A percentile compares a stretch with the other conserved stretches of the same genome.
Conservation (phyloP, 2,329 filamentous ascomycete genomes). For the Fusarium anthophilum region DNA sequence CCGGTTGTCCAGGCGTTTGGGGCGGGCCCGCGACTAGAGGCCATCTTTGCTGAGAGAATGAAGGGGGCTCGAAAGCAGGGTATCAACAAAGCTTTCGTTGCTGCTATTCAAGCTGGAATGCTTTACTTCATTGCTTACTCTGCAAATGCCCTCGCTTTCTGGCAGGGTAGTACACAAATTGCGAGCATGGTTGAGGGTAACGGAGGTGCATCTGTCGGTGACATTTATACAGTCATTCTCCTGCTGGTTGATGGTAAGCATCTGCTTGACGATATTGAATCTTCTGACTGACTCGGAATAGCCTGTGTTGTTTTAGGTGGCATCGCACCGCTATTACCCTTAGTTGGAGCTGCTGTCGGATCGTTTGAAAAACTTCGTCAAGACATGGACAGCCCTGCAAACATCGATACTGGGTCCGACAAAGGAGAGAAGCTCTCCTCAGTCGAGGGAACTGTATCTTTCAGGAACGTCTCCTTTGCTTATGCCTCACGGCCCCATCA, state of each 20-base stretch:
- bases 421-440: constrained; percentile 54
- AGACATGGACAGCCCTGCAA: constrained; percentile 63
- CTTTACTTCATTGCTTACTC: constrained; percentile 75
- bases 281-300: constrained; percentile 36
- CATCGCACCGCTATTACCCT: constrained; percentile 70
- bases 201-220: constrained; percentile 51
- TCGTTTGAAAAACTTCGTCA: constrained; percentile 66
- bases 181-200: constrained; percentile 50
- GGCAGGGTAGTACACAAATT: constrained; percentile 69
- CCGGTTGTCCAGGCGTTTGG: constrained; percentile 71
- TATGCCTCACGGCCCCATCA: constrained; percentile 56
- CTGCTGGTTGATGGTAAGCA: constrained; percentile 66
- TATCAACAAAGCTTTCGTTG: constrained; percentile 65
- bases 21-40: constrained; percentile 66
- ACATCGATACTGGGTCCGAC: constrained; percentile 55
- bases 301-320: constrained; percentile 70
- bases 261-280: not conserved
- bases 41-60: constrained; percentile 65
- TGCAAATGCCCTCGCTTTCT: constrained; percentile 74
- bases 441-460: constrained; percentile 50
- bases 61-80: constrained; percentile 60
- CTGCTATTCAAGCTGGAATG: constrained; percentile 67
- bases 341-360: constrained; percentile 66
- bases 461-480: constrained; percentile 55
- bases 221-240: constrained; percentile 72